Percentiles rank a stretch among this genome's conserved stretches.
These are phyloP conservation scores for Oehlia diaphana DNA, from an alignment of 192 early-diverging fungal species.

Conservation along the genomic window DNA sequence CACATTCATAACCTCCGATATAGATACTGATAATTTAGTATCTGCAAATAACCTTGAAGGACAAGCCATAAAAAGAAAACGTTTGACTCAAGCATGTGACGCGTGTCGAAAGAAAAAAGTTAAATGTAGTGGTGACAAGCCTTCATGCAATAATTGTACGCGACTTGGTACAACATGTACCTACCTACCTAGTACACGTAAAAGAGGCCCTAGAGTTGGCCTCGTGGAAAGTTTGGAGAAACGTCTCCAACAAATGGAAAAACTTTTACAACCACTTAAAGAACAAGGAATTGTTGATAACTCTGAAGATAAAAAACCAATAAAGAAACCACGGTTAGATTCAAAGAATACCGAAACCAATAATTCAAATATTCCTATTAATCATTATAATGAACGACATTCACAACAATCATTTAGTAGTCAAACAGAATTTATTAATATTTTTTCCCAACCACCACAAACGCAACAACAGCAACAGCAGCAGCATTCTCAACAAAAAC, in stretches of 20 bases:
- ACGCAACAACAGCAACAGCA: not conserved
- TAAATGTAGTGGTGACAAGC: slow-evolving; percentile 65
- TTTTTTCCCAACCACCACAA: not conserved
- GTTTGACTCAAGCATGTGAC: slow-evolving; percentile 72
- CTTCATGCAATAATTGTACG: slow-evolving; percentile 78
- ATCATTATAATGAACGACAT: not conserved
- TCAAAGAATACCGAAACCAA: no score
- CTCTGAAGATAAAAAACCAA: slow-evolving; percentile 9
- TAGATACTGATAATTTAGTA: not conserved
- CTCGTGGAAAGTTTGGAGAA: slow-evolving; percentile 78
- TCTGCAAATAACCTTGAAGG: not conserved
- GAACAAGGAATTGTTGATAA: slow-evolving; percentile 30
- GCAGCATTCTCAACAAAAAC: not conserved
- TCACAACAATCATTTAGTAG: not conserved
- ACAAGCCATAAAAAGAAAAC: slow-evolving; percentile 50
- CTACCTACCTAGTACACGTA: slow-evolving; percentile 84
- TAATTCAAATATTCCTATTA: not conserved
- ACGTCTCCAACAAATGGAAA: slow-evolving; percentile 77
- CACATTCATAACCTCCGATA: not conserved
- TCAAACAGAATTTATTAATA: slow-evolving; percentile 6
- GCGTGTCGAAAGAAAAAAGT: slow-evolving; percentile 75
- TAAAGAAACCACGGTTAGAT: slow-evolving; percentile 17
- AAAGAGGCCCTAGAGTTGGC: slow-evolving; percentile 83
- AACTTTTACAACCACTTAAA: slow-evolving; percentile 51
- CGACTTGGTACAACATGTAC: slow-evolving; percentile 68